Evolutionary conservation across 768 basidiomycete genomes (phyloP), one percentile per base, ranked within the genome.

Genomic region (Cystobasidiopsis lactophilus): DNA sequence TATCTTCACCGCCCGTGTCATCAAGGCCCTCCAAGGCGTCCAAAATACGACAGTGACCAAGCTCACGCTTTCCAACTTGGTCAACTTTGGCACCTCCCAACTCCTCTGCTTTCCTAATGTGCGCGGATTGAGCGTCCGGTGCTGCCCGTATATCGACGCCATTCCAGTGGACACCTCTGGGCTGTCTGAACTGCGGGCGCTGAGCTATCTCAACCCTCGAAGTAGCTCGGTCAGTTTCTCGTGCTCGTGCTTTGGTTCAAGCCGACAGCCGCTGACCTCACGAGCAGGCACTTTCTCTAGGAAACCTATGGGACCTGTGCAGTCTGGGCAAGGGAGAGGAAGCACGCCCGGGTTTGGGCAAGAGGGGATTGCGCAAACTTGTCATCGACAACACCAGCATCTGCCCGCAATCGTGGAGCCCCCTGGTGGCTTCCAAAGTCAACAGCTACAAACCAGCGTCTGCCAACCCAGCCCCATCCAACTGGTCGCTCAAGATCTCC

Each of bases 241-340:
- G n/a, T n/a, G n/a, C n/a, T n/a, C n/a, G n/a, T n/a, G n/a, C n/a
- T n/a, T n/a, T n/a, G n/a, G n/a, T n/a, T n/a, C n/a, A n/a, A n/a
- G n/a, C n/a, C n/a, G n/a, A n/a, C n/a, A n/a, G n/a, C n/a, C n/a
- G n/a, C 7, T 43, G 19, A 19, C 13, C 19, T 19, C 41, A 43
- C 11, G 41, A 43, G 41, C 13, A 7, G 19, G 23, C 19, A 11
- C 27, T 43, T 11, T 9, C 11, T 43, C 19, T 43, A 19, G 19
- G 27, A 11, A 43, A 43, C 23, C 23, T 77, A 19, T 38, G 35
- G 5, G 33, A 54, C 39, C 47, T 37, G 18, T 41, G 50, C 19
- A 11, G 19, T 11, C 41, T 43, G 19, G 41, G 41, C 27, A 18
- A 24, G 7, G 41, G 41, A 7, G 41, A 43, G 10, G 41, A 7